Conservation (phyloP, 306 rosid genomes). For the Prinsepia uniflora region DNA sequence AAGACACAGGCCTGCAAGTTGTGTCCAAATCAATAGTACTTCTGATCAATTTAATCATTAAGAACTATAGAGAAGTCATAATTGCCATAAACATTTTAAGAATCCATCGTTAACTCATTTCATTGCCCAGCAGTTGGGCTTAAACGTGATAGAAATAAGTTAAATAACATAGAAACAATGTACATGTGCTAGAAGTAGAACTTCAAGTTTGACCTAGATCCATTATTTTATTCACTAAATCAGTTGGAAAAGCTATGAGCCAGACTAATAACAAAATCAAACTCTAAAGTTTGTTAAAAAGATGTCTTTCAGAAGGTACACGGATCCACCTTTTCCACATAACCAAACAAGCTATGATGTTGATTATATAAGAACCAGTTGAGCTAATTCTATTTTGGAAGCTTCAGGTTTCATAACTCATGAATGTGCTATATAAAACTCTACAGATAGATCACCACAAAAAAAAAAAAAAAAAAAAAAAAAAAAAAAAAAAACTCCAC, state of each 20-base stretch:
- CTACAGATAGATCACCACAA: no score
- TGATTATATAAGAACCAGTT: neutral
- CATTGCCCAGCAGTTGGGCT: neutral
- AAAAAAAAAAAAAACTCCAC: no score
- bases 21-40: neutral
- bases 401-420: neutral
- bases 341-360: neutral
- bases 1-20: neutral
- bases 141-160: neutral
- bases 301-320: slow-evolving; percentile 1
- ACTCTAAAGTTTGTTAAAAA: neutral
- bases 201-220: neutral
- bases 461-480: no score
- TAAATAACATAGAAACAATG: neutral
- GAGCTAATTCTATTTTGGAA: neutral
- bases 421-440: neutral
- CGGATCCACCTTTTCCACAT: neutral
- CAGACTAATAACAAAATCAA: neutral
- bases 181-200: neutral
- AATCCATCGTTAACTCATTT: neutral
- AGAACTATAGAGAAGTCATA: neutral
- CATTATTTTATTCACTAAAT: neutral
- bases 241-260: neutral
- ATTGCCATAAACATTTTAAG: neutral
- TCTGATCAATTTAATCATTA: neutral